Evolutionary conservation across 345 rosid genomes (phyloP).

Genomic region (Populus deltoides): DNA sequence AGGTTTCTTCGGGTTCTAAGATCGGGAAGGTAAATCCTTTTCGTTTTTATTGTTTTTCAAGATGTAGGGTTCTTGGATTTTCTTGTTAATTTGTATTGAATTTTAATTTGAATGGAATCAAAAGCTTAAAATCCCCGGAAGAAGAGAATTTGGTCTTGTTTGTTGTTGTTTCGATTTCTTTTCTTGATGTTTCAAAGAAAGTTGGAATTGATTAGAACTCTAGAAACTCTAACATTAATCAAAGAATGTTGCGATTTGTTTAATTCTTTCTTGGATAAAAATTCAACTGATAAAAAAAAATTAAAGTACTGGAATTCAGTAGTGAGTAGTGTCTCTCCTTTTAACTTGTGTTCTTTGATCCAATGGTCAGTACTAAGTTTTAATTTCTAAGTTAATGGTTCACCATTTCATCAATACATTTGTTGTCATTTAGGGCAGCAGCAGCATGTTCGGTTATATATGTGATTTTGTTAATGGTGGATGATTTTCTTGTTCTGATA

Average conservation of each 20-base stretch:
- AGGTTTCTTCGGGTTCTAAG: slow-evolving; percentile 36
- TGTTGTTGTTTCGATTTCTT: neutral
- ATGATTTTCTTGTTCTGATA: neutral
- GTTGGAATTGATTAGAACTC: neutral
- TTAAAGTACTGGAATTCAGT: neutral
- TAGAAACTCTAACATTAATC: neutral
- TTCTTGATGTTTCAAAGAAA: neutral
- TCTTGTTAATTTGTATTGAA: neutral
- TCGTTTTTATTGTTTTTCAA: neutral
- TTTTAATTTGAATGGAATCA: neutral
- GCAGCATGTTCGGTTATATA: neutral
- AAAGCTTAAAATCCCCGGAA: neutral
- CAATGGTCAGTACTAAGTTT: neutral
- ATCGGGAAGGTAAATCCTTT: slow-evolving; percentile 42
- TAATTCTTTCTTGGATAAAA: neutral
- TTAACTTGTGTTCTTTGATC: neutral
- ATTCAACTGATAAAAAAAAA: neutral
- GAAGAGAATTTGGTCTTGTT: neutral
- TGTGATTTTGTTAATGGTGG: neutral
- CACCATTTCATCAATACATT: neutral
- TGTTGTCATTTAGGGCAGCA: neutral
- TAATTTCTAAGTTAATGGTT: neutral
- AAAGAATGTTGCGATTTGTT: neutral
- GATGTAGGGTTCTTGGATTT: neutral
- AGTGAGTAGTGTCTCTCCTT: neutral